phyloP scores from a whole-genome alignment of 805 yeast species.

The Candida ficus region DNA sequence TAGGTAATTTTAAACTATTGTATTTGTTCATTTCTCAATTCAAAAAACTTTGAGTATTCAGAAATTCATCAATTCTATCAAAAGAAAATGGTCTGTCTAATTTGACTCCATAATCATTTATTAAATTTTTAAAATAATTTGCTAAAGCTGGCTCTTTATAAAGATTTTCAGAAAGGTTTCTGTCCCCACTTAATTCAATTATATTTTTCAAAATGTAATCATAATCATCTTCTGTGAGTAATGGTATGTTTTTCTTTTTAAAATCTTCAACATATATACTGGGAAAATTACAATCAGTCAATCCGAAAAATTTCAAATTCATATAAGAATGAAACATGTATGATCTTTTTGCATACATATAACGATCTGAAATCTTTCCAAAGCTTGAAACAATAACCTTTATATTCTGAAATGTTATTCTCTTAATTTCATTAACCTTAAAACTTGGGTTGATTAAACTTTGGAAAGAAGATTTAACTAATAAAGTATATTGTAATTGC shows the following conservation, averaged over 20 bases:
- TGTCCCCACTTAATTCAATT: constrained; percentile 8
- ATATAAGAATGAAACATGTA: constrained; percentile 10
- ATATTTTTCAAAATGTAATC: constrained; percentile 4
- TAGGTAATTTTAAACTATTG: too few relatives aligned
- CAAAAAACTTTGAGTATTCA: constrained; percentile 3
- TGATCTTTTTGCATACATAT: constrained; percentile 7
- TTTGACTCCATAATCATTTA: constrained; percentile 1
- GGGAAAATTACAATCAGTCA: not conserved
- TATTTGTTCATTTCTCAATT: too few relatives aligned
- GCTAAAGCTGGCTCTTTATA: constrained; percentile 10
- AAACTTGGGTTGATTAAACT: not conserved
- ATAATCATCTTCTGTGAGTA: not conserved
- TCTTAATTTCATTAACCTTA: constrained; percentile 5
- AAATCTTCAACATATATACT: not conserved
- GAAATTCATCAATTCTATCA: constrained; percentile 6
- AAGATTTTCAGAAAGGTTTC: constrained; percentile 2
- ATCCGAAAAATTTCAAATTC: constrained; percentile 4
- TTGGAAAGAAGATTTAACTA: constrained; percentile 3
- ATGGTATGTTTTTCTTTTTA: not conserved
- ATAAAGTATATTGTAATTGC: constrained; percentile 8
- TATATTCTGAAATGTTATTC: constrained; percentile 5
- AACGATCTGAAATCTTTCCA: constrained; percentile 6
- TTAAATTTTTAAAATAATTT: constrained; percentile 5
- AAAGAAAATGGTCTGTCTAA: constrained; percentile 2
- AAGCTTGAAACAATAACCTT: constrained; percentile 7